These are phyloP conservation scores for Pythium utonaiense DNA, from an alignment of 352 stramenopile species.

Conservation along the genomic window DNA sequence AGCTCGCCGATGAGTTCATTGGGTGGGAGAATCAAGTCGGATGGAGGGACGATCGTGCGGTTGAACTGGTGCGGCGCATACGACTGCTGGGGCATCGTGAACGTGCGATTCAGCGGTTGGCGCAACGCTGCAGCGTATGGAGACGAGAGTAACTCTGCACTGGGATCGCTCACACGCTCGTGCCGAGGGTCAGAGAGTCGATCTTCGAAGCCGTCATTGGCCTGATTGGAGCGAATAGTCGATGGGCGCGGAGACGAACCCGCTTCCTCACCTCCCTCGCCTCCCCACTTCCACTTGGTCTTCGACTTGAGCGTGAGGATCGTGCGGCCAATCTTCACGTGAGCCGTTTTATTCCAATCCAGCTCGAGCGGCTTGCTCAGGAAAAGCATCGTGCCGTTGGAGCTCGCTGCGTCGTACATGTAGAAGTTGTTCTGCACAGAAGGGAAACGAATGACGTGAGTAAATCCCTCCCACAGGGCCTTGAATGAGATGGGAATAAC, in stretches of 20 bases:
- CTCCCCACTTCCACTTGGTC: constrained; percentile 79
- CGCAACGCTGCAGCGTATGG: constrained; percentile 21
- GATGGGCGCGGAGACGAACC: constrained; percentile 4
- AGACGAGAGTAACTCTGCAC: constrained; percentile 23
- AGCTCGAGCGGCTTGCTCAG: constrained; percentile 73
- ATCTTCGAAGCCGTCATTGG: constrained; percentile 2
- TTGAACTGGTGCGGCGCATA: constrained; percentile 20
- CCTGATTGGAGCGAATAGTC: constrained; percentile 7
- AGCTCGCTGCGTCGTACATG: constrained; percentile 67
- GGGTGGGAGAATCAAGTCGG: constrained; percentile 4
- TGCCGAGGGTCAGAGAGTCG: constrained; percentile 8
- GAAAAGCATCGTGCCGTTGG: constrained; percentile 87
- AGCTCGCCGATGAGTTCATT: constrained; percentile 20
- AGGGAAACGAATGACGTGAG: constrained; percentile 1
- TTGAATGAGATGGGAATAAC: constrained; percentile 11
- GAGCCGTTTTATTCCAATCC: constrained; percentile 79
- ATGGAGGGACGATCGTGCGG: constrained; percentile 1
- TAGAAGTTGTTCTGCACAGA: constrained; percentile 72
- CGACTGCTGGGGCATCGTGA: constrained; percentile 7
- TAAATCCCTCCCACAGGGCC: not conserved
- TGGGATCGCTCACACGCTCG: constrained; percentile 23
- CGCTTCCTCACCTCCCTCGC: constrained; percentile 21
- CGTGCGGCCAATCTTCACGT: constrained; percentile 83
- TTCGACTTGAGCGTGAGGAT: constrained; percentile 83
- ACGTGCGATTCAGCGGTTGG: constrained; percentile 25